These are phyloP conservation scores for Tetrahymena borealis DNA, from an alignment of 73 alveolate genomes.

Conservation along the genomic window DNA sequence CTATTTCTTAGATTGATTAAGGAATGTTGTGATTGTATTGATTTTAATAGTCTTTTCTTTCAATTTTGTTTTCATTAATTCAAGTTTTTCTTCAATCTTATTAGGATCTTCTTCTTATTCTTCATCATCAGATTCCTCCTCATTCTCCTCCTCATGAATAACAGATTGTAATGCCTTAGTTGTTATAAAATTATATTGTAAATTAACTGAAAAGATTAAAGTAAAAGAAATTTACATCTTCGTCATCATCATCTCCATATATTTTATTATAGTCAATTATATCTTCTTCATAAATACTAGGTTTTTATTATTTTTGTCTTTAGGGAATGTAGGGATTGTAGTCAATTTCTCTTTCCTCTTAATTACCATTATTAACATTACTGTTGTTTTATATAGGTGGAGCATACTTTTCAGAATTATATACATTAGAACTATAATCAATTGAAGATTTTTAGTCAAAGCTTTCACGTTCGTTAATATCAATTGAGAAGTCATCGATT, in stretches of 20 bases:
- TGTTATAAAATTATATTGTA: background rate
- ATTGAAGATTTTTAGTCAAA: constrained; percentile 14
- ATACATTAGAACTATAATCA: background rate
- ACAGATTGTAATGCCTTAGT: constrained; percentile 4
- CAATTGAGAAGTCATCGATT: background rate
- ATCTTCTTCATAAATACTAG: background rate
- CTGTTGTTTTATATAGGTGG: background rate
- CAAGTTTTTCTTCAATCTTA: constrained; percentile 20
- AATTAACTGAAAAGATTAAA: background rate
- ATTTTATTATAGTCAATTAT: background rate
- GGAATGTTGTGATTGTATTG: constrained; percentile 1
- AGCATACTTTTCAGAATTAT: background rate
- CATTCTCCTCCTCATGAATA: constrained; percentile 41
- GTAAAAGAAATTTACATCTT: background rate
- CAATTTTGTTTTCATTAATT: constrained; percentile 17
- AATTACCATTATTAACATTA: background rate
- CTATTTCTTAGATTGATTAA: constrained; percentile 5
- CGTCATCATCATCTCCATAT: background rate
- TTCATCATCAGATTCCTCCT: constrained; percentile 47
- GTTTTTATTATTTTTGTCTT: background rate
- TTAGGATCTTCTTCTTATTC: constrained; percentile 9
- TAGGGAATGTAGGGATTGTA: background rate
- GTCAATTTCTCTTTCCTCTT: background rate
- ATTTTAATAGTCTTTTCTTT: constrained; percentile 40
- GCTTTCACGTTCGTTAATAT: background rate